phyloP scores from a whole-genome alignment of 176 grass and related monocot species.

The Rhipidocladum racemiflorum region DNA sequence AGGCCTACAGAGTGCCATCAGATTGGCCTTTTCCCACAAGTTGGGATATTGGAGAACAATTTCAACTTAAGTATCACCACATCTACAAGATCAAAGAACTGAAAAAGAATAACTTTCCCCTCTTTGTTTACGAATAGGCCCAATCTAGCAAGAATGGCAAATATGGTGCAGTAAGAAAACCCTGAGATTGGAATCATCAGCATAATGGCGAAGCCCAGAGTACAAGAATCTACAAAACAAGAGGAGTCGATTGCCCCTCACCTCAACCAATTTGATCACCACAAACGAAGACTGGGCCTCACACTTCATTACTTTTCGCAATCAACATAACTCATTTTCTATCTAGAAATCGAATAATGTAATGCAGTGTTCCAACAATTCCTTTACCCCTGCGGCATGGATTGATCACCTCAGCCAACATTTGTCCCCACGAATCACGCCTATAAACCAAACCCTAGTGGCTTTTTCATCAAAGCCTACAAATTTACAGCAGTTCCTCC shows the following conservation, averaged over 20 bases:
- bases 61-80: background rate
- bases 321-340: background rate
- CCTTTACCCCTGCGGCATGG: background rate
- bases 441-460: conserved; percentile 30
- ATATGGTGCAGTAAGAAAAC: background rate
- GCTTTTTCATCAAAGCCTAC: background rate
- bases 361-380: background rate
- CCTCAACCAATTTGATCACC: background rate
- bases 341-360: background rate
- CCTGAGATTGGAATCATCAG: background rate
- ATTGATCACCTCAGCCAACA: background rate
- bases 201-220: background rate
- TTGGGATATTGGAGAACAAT: background rate
- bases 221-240: background rate
- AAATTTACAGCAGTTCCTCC: background rate
- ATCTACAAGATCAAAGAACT: background rate
- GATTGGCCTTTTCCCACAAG: background rate
- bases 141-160: background rate
- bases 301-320: background rate
- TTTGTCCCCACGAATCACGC: background rate
- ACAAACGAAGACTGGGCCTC: background rate
- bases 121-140: background rate
- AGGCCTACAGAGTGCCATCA: background rate
- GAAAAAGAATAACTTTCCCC: background rate
- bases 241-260: background rate